These are phyloP conservation scores for Dactylellina cionopaga DNA, from an alignment of 2,329 filamentous ascomycete species.

Conservation along the genomic window DNA sequence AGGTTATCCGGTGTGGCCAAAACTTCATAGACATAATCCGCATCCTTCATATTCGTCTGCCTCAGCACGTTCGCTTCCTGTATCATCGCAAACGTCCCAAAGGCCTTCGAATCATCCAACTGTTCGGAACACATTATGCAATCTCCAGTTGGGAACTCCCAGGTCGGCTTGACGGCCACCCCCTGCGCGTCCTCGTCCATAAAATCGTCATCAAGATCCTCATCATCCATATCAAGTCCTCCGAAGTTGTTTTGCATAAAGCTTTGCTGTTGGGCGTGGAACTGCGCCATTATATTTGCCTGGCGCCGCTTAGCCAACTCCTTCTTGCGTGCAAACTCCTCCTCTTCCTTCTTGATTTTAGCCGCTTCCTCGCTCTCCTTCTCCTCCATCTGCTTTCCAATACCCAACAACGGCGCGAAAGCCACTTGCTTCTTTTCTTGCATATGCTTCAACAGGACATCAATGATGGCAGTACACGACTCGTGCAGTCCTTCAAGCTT, in stretches of 20 bases:
- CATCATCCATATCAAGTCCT: slow-evolving; percentile 67
- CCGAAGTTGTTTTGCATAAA: slow-evolving; percentile 75
- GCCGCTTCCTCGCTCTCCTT: slow-evolving; percentile 73
- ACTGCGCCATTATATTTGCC: slow-evolving; percentile 95
- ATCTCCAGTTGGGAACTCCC: slow-evolving; percentile 91
- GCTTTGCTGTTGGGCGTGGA: slow-evolving; percentile 95
- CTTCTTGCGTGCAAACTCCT: slow-evolving; percentile 85
- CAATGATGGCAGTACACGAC: slow-evolving; percentile 82
- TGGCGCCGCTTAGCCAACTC: slow-evolving; percentile 88
- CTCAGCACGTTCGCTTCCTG: slow-evolving; percentile 86
- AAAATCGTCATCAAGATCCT: slow-evolving; percentile 82
- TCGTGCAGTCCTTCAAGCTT: slow-evolving; percentile 79
- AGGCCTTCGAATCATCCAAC: slow-evolving; percentile 85
- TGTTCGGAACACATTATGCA: slow-evolving; percentile 98
- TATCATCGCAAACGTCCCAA: slow-evolving; percentile 91
- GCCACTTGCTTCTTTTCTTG: slow-evolving; percentile 80
- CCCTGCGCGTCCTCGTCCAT: slow-evolving; percentile 73
- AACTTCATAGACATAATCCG: slow-evolving; percentile 85
- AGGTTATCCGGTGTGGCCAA: slow-evolving; percentile 80
- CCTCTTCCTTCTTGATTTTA: slow-evolving; percentile 76
- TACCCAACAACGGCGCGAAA: slow-evolving; percentile 73
- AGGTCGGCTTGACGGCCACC: slow-evolving; percentile 75
- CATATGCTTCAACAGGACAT: slow-evolving; percentile 82
- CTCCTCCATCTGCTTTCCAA: slow-evolving; percentile 74
- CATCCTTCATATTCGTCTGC: slow-evolving; percentile 83